phyloP scores from a whole-genome alignment of 192 early-diverging fungal genomes.

The Haplosporangium gracile region DNA sequence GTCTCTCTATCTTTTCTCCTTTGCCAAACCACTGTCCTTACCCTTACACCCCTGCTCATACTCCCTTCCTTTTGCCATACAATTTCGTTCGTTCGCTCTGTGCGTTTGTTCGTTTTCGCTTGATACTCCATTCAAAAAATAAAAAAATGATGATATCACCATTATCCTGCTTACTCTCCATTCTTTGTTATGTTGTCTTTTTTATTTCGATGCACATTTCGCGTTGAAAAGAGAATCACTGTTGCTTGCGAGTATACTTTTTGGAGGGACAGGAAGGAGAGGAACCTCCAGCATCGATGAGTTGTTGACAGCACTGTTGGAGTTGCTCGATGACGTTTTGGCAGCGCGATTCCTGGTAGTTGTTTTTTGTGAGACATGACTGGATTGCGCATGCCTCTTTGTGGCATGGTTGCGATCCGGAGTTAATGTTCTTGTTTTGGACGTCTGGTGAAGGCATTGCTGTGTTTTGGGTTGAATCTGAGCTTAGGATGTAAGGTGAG shows the following conservation, averaged over 20 bases:
- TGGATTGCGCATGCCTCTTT: constrained; percentile 67
- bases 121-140: neutral
- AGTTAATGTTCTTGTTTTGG: neutral
- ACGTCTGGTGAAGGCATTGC: neutral
- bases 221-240: neutral
- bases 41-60: neutral
- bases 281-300: constrained; percentile 55
- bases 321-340: constrained; percentile 55
- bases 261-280: constrained; percentile 58
- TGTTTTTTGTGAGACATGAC: constrained; percentile 62
- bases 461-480: neutral
- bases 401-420: constrained; percentile 40
- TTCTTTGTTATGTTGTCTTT: neutral
- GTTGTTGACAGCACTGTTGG: constrained; percentile 60
- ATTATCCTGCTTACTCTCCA: neutral
- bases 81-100: neutral
- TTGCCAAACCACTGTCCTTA: neutral
- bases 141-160: neutral
- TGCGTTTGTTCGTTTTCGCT: neutral
- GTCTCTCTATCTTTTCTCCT: neutral
- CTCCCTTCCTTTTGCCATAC: too few relatives aligned
- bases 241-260: constrained; percentile 38
- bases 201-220: neutral
- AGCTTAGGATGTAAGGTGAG: neutral
- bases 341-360: constrained; percentile 66